Conservation (phyloP, 257 asterid species). For the Thymus mandschuricus region DNA sequence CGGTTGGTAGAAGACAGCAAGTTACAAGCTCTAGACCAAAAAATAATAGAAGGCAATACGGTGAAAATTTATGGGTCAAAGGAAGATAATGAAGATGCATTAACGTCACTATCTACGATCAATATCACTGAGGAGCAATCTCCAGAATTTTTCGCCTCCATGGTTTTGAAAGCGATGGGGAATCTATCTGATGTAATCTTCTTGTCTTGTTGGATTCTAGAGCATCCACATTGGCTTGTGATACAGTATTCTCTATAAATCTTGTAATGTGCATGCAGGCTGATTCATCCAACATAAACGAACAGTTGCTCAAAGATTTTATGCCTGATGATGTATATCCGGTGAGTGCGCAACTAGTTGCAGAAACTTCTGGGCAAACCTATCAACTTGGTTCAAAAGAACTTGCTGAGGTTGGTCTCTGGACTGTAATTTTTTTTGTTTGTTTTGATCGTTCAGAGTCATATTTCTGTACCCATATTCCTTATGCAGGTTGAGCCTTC, state of each 20-base stretch:
- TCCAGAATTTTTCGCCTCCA: conserved; percentile 62
- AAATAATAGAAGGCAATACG: conserved; percentile 32
- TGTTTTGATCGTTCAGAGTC: conserved; percentile 20
- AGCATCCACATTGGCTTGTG: conserved; percentile 20
- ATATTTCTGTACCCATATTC: conserved; percentile 29
- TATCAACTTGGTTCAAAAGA: conserved; percentile 49
- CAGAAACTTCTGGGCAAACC: conserved; percentile 51
- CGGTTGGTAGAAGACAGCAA: conserved; percentile 70
- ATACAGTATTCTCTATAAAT: conserved; percentile 19
- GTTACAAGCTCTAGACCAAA: conserved; percentile 56
- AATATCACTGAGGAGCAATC: conserved; percentile 59
- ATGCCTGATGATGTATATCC: conserved; percentile 77
- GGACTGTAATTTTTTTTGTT: conserved; percentile 22
- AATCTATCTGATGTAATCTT: conserved; percentile 48
- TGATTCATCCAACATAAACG: conserved; percentile 53
- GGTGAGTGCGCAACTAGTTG: conserved; percentile 59
- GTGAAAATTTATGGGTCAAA: conserved; percentile 61
- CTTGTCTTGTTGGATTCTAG: conserved; percentile 17
- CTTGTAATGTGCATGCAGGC: conserved; percentile 44
- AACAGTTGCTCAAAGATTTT: conserved; percentile 68
- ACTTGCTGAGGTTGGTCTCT: conserved; percentile 50
- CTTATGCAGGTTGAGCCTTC: conserved; percentile 48
- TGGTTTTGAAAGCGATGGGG: conserved; percentile 54
- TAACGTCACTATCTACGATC: conserved; percentile 51
- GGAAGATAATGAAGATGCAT: conserved; percentile 80